phyloP scores from a whole-genome alignment of 345 rosid genomes.

The Brassica incana region DNA sequence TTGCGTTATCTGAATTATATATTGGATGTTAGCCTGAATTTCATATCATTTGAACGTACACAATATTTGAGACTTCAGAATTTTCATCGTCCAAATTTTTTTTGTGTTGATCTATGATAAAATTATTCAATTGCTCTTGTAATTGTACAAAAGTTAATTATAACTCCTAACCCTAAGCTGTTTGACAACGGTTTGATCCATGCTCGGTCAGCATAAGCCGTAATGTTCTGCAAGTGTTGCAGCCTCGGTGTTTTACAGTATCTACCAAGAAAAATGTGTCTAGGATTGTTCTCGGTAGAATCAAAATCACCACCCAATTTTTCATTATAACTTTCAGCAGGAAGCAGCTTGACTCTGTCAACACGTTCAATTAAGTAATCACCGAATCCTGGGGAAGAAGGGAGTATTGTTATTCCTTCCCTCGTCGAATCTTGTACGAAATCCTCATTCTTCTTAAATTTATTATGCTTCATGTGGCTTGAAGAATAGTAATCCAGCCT shows the following conservation, averaged over 20 bases:
- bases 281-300: conserved; percentile 51
- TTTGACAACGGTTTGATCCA: background rate
- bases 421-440: conserved; percentile 68
- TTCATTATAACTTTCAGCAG: conserved; percentile 53
- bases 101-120: no score
- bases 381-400: conserved; percentile 70
- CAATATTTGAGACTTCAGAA: no score
- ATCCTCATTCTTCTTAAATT: conserved; percentile 73
- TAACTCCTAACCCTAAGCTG: conserved; percentile 9
- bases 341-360: conserved; percentile 60
- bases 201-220: background rate
- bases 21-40: no score
- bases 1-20: no score
- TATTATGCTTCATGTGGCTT: conserved; percentile 60
- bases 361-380: conserved; percentile 73
- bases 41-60: no score
- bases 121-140: background rate
- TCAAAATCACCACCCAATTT: conserved; percentile 63
- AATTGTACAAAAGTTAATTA: conserved; percentile 21
- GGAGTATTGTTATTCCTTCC: conserved; percentile 58
- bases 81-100: no score
- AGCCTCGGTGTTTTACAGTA: background rate
- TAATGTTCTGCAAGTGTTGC: background rate
- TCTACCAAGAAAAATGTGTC: conserved; percentile 23
- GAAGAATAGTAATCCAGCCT: conserved; percentile 62